Percentiles rank a stretch among this genome's conserved stretches.
Conservation (phyloP, 352 stramenopile species). For the Pythium apleroticum region DNA sequence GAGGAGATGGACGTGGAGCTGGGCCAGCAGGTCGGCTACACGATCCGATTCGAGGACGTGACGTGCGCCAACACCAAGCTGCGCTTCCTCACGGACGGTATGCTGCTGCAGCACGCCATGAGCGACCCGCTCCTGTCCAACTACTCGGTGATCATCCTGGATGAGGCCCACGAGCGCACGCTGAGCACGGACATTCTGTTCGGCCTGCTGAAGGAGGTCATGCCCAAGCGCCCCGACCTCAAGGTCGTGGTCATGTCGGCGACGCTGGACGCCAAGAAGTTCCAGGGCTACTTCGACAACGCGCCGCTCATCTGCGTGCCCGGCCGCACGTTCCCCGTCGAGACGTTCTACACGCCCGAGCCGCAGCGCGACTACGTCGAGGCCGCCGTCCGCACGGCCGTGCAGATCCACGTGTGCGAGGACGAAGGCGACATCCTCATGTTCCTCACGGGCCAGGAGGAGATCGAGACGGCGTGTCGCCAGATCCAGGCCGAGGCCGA, state of each 20-base stretch:
- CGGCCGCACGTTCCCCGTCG: slow-evolving; percentile 96
- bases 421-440: slow-evolving; percentile 97
- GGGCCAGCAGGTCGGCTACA: slow-evolving; percentile 98
- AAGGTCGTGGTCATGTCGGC: slow-evolving; percentile 99
- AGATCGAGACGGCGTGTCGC: slow-evolving; percentile 98
- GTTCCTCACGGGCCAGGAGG: slow-evolving; percentile 98
- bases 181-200: slow-evolving; percentile 98
- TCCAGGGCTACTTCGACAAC: slow-evolving; percentile 94
- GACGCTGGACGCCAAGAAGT: slow-evolving; percentile 97
- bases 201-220: slow-evolving; percentile 96
- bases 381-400: slow-evolving; percentile 72
- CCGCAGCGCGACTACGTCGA: slow-evolving; percentile 99
- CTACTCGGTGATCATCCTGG: slow-evolving; percentile 97
- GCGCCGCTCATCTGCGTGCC: slow-evolving; percentile 94
- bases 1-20: slow-evolving; percentile 99
- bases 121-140: slow-evolving; percentile 94
- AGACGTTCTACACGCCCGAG: slow-evolving; percentile 98
- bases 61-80: slow-evolving; percentile 83
- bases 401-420: slow-evolving; percentile 98
- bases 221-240: slow-evolving; percentile 92
- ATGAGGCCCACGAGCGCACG: slow-evolving; percentile 98
- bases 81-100: slow-evolving; percentile 88
- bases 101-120: slow-evolving; percentile 98
- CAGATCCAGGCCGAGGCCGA: slow-evolving; percentile 87
- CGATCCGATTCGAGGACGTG: slow-evolving; percentile 99